Conservation (phyloP, 108 stramenopile genomes). For the Skeletonema grethae region DNA sequence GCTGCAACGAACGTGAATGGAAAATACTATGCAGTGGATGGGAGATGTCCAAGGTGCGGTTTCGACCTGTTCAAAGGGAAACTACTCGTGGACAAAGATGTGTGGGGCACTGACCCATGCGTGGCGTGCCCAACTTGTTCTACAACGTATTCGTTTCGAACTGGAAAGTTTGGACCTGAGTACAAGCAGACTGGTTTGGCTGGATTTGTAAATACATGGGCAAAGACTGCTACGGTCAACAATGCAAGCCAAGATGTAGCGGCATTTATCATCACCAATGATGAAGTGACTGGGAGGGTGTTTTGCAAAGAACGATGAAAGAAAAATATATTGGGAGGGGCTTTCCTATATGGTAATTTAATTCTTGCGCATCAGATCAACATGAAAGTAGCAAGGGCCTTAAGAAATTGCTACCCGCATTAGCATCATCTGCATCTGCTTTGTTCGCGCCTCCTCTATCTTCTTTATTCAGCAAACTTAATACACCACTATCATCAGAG, state of each 20-base stretch:
- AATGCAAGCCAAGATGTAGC: slow-evolving; percentile 56
- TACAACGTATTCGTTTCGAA: slow-evolving; percentile 65
- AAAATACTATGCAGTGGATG: slow-evolving; percentile 63
- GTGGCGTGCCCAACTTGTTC: slow-evolving; percentile 84
- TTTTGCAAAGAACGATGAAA: slow-evolving; percentile 60
- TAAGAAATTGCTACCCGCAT: too few relatives aligned
- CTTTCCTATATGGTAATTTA: too few relatives aligned
- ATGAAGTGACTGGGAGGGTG: slow-evolving; percentile 68
- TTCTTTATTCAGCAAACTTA: not conserved
- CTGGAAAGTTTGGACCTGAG: slow-evolving; percentile 76
- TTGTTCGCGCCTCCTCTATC: not conserved
- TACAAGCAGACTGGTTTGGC: slow-evolving; percentile 74
- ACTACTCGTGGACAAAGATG: not conserved
- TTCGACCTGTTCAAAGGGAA: slow-evolving; percentile 1
- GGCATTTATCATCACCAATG: slow-evolving; percentile 66
- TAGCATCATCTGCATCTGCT: not conserved
- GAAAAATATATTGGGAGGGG: not conserved
- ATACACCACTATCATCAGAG: not conserved
- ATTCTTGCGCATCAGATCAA: too few relatives aligned
- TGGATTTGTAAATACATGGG: slow-evolving; percentile 72
- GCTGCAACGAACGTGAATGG: slow-evolving; percentile 78
- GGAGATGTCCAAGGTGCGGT: slow-evolving; percentile 76
- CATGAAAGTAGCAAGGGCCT: too few relatives aligned
- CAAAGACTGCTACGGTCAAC: slow-evolving; percentile 70
- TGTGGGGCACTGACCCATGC: slow-evolving; percentile 49